Evolutionary conservation across 2,329 filamentous ascomycete species (phyloP), one percentile per base, ranked within the genome.

Genomic region (Sarocladiaceae sp.): DNA sequence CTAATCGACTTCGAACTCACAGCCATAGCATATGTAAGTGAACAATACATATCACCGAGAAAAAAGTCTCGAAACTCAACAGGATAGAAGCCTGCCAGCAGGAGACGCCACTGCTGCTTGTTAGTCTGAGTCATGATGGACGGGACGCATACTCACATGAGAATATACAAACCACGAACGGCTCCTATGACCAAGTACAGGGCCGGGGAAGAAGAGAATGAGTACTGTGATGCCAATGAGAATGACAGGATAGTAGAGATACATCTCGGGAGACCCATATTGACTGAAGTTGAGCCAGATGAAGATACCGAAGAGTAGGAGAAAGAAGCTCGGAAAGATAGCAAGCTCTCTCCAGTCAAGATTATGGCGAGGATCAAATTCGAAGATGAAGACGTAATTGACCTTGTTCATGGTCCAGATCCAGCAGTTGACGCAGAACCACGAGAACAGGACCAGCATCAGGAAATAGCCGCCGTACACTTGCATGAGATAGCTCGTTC

Each of bases 11-110:
- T 4, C 13, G 3, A 7, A 78, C 85, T 69, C 73, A 91, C 87
- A 48, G 87, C 84, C 64, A 88, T 87, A 13, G 84, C 78, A 63
- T 98, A 98, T 5, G 90, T 95, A 45, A 95, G 72, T 3, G 93
- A 97, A 64, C 91, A 97, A 63, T 95, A 95, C 73, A 97, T 96
- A 60, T 98, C 93, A 43, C 93, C 93, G 0, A 97, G 75, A 64
- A 96, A 97, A 67, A 98, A 97, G 64, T 98, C 93, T 47, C 90
- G 80, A 61, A 97, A 98, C 60, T 97, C 91, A 41, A 98, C 93
- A 2, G 88, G 88, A 57, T 94, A 96, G 16, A 95, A 61, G 3
- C 90, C 90, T 12, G 91, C 88, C 40, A 91, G 75, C 44, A 94
- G 68, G 15, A 97, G 72, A 48, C 93, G 86, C 78, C 86, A 94